Percentiles rank a stretch among this genome's conserved stretches.
These are phyloP conservation scores for Eucalyptus cloeziana DNA, from an alignment of 345 rosid species.

Conservation along the genomic window DNA sequence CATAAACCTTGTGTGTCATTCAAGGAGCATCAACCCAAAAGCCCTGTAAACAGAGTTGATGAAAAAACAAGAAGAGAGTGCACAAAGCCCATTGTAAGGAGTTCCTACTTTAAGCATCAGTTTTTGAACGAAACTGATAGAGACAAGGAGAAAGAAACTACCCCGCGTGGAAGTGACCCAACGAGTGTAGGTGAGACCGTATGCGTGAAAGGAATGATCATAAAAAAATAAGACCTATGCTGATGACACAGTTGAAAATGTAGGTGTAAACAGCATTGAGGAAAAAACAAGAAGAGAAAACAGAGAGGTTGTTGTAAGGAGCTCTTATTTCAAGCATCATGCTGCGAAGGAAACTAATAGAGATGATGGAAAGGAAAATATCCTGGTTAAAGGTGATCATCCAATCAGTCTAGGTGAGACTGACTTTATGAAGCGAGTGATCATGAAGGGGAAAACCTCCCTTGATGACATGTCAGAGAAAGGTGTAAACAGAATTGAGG, in stretches of 20 bases:
- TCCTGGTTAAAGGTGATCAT: constrained; percentile 6
- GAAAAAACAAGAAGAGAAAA: constrained; percentile 25
- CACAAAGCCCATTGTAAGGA: constrained; percentile 41
- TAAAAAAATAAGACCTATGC: not conserved
- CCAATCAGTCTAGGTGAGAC: not conserved
- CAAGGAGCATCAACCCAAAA: constrained; percentile 11
- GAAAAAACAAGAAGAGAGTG: constrained; percentile 26
- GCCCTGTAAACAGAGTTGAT: constrained; percentile 6
- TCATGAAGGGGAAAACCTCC: not conserved
- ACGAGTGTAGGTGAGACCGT: not conserved
- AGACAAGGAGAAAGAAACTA: constrained; percentile 16
- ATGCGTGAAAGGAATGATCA: constrained; percentile 2
- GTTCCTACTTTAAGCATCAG: constrained; percentile 58
- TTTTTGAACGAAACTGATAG: constrained; percentile 14
- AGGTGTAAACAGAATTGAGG: constrained; percentile 8
- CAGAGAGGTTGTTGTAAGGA: constrained; percentile 40
- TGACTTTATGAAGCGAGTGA: constrained; percentile 2
- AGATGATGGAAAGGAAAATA: constrained; percentile 15
- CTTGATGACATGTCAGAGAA: not conserved
- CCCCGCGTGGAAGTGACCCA: constrained; percentile 5
- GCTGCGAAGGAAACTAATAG: constrained; percentile 15
- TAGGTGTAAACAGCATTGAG: constrained; percentile 6
- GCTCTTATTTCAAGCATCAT: constrained; percentile 56
- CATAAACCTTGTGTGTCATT: constrained; percentile 10
- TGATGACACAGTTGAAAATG: not conserved